Conservation (phyloP, 495 filamentous ascomycete genomes). For the Filosporella fistucella region DNA sequence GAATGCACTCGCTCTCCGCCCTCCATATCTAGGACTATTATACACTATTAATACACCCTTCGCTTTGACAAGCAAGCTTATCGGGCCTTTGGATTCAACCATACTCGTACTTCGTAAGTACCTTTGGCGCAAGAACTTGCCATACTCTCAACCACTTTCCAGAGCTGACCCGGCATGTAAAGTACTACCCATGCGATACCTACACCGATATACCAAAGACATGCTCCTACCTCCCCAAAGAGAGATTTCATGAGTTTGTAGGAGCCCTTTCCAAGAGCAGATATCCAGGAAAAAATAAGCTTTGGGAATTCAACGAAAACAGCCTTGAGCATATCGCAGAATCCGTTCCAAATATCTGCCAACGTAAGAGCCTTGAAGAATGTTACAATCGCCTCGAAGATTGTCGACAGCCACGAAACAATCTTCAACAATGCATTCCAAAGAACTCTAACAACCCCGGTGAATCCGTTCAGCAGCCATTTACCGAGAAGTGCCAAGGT, state of each 20-base stretch:
- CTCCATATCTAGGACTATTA: no score
- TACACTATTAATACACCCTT: no score
- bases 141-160: conserved; percentile 27
- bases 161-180: conserved; percentile 32
- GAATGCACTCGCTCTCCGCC: no score
- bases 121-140: conserved; percentile 30
- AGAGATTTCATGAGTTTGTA: conserved; percentile 23
- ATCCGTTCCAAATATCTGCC: conserved; percentile 32
- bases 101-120: conserved; percentile 34
- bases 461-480: conserved; percentile 31
- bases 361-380: conserved; percentile 35
- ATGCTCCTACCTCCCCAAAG: conserved; percentile 27
- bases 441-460: conserved; percentile 24
- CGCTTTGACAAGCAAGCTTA: neutral
- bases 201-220: conserved; percentile 24
- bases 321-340: conserved; percentile 25
- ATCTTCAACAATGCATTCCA: conserved; percentile 23
- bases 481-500: conserved; percentile 22
- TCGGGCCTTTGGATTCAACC: conserved; percentile 33
- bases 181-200: conserved; percentile 25
- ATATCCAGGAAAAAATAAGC: conserved; percentile 24
- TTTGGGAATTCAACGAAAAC: conserved; percentile 30
- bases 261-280: conserved; percentile 19
- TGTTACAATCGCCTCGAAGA: conserved; percentile 26
- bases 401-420: conserved; percentile 32